These are phyloP conservation scores for Diaporthe citriasiana DNA, from an alignment of 2,329 filamentous ascomycete genomes.

Conservation along the genomic window DNA sequence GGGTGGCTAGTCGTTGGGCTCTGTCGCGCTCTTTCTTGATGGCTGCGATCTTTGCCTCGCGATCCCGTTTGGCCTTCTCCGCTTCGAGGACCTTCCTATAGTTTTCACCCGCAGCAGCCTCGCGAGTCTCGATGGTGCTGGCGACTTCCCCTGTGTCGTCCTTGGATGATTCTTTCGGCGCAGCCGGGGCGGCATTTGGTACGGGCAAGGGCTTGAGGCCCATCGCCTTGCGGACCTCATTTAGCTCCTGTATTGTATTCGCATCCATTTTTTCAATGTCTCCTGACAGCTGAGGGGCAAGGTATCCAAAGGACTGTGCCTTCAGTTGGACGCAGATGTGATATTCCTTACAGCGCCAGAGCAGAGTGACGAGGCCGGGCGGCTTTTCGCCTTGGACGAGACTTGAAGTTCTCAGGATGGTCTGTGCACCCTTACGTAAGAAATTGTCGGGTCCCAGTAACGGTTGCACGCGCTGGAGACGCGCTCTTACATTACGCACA, in stretches of 20 bases:
- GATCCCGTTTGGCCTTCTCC: constrained; percentile 81
- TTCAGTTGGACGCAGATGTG: constrained; percentile 4
- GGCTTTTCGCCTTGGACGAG: too few relatives aligned
- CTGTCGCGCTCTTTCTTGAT: constrained; percentile 90
- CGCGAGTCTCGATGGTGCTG: constrained; percentile 87
- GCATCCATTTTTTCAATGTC: constrained; percentile 66
- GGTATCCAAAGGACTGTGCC: not conserved
- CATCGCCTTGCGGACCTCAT: constrained; percentile 89
- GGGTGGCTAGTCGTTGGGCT: constrained; percentile 79
- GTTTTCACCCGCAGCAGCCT: constrained; percentile 81
- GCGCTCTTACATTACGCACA: not conserved
- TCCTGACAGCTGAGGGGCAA: not conserved
- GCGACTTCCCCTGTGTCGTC: constrained; percentile 77
- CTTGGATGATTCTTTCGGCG: constrained; percentile 56
- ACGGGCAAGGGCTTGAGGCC: constrained; percentile 92
- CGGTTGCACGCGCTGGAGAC: not conserved
- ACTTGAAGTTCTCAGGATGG: constrained; percentile 1
- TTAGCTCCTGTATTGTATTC: constrained; percentile 91
- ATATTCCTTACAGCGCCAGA: not conserved
- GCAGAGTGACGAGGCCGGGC: not conserved
- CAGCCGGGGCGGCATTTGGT: constrained; percentile 70
- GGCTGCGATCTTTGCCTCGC: constrained; percentile 84
- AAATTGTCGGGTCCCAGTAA: not conserved
- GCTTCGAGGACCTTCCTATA: constrained; percentile 76
- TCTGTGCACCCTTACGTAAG: constrained; percentile 29